Conservation (phyloP, 306 rosid species). For the Macrotyloma uniflorum region DNA sequence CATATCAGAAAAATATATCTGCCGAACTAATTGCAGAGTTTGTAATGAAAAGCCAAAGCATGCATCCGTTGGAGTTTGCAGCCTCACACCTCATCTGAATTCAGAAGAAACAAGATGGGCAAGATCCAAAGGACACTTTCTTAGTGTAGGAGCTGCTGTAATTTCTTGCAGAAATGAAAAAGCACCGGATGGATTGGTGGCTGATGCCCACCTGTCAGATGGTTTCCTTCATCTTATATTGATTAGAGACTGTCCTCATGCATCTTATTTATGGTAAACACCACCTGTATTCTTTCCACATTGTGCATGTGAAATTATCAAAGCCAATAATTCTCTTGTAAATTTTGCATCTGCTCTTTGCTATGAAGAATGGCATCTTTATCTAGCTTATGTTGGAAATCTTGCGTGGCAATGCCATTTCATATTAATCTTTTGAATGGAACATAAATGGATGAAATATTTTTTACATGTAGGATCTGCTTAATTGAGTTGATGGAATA, state of each 20-base stretch:
- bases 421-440: not conserved
- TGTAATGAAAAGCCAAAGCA: slow-evolving; percentile 57
- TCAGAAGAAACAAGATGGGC: slow-evolving; percentile 67
- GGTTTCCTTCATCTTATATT: slow-evolving; percentile 88
- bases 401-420: slow-evolving; percentile 18
- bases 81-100: slow-evolving; percentile 43
- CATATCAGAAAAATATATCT: slow-evolving; percentile 54
- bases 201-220: slow-evolving; percentile 95
- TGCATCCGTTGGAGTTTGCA: slow-evolving; percentile 36
- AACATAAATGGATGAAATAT: no score
- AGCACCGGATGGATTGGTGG: slow-evolving; percentile 97
- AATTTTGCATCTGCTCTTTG: slow-evolving; percentile 1
- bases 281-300: slow-evolving; percentile 1
- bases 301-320: not conserved
- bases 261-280: slow-evolving; percentile 76
- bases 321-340: slow-evolving; percentile 9
- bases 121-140: slow-evolving; percentile 76
- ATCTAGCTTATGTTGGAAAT: slow-evolving; percentile 9
- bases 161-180: slow-evolving; percentile 86
- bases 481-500: not conserved
- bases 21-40: slow-evolving; percentile 74
- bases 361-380: not conserved
- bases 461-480: not conserved
- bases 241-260: slow-evolving; percentile 83
- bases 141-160: slow-evolving; percentile 91